Conservation (phyloP, 2,329 filamentous ascomycete species). For the Epichloe festucae region DNA sequence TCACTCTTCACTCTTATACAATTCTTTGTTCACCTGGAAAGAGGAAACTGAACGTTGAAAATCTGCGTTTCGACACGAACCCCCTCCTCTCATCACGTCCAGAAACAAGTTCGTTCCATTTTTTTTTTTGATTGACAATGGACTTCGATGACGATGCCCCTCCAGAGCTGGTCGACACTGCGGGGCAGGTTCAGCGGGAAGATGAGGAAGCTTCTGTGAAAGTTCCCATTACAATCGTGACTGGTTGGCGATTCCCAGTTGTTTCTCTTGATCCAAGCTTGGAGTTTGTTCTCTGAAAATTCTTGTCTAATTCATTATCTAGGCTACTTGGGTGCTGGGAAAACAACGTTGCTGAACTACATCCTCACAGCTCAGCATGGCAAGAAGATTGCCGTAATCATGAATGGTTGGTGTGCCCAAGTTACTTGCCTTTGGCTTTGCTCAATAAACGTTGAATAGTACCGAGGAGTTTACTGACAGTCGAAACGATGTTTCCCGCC, state of each 20-base stretch:
- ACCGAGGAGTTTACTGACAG: neutral
- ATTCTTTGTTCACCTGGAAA: neutral
- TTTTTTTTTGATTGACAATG: constrained; percentile 25
- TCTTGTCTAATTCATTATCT: neutral
- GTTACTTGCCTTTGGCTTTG: neutral
- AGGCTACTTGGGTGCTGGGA: constrained; percentile 93
- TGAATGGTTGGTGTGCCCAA: constrained; percentile 51
- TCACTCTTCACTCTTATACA: neutral
- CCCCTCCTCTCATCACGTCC: neutral
- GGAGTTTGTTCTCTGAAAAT: neutral
- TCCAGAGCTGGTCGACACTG: constrained; percentile 46
- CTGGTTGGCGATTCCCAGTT: constrained; percentile 35
- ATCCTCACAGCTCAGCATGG: constrained; percentile 90
- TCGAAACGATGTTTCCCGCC: neutral
- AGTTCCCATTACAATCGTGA: constrained; percentile 77
- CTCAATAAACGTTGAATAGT: neutral
- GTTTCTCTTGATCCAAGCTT: neutral
- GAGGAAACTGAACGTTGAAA: neutral
- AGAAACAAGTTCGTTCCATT: neutral
- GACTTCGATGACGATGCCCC: constrained; percentile 54
- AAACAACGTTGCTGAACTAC: constrained; percentile 91
- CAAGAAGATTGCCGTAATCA: constrained; percentile 94
- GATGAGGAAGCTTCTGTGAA: constrained; percentile 39
- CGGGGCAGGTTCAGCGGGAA: constrained; percentile 25
- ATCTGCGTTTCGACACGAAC: neutral